Percentiles rank a stretch among this genome's conserved stretches.
Evolutionary conservation across 2,329 filamentous ascomycete species (phyloP).

Genomic region (Cryphonectria parasitica): DNA sequence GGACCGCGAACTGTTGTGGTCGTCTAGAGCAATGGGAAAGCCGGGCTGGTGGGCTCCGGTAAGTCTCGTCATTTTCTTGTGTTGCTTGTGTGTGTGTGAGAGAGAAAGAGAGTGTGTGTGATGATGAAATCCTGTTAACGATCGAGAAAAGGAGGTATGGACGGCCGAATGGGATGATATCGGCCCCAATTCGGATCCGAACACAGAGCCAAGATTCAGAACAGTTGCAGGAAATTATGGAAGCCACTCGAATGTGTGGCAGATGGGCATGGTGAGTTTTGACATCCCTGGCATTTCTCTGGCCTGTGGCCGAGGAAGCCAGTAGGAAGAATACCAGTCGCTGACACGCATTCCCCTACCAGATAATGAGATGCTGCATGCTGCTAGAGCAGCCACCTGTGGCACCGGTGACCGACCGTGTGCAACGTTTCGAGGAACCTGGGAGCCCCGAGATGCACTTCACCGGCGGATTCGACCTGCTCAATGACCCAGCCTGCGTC

Average conservation of each 20-base stretch:
- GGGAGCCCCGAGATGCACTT: not conserved
- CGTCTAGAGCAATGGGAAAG: not conserved
- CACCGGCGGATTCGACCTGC: slow-evolving; percentile 3
- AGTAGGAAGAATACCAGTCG: not conserved
- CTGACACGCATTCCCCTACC: not conserved
- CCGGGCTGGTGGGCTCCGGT: not conserved
- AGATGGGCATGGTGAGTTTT: slow-evolving; percentile 15
- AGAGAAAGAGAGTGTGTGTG: not conserved
- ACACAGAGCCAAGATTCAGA: not conserved
- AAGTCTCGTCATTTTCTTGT: not conserved
- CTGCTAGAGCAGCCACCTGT: not conserved
- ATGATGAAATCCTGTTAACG: too few relatives aligned
- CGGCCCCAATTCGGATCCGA: not conserved
- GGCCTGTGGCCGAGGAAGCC: not conserved
- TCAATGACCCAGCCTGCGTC: not conserved
- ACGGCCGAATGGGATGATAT: slow-evolving; percentile 14
- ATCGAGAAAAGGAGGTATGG: slow-evolving; percentile 11
- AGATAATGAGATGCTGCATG: slow-evolving; percentile 21
- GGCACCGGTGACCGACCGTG: not conserved
- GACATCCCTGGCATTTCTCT: not conserved
- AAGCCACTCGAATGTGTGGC: slow-evolving; percentile 19
- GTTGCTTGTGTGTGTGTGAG: not conserved
- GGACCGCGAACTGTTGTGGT: not conserved
- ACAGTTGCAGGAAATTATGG: not conserved
- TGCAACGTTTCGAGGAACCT: not conserved